Conservation (phyloP, 768 basidiomycete genomes). For the Tylopilus felleus region DNA sequence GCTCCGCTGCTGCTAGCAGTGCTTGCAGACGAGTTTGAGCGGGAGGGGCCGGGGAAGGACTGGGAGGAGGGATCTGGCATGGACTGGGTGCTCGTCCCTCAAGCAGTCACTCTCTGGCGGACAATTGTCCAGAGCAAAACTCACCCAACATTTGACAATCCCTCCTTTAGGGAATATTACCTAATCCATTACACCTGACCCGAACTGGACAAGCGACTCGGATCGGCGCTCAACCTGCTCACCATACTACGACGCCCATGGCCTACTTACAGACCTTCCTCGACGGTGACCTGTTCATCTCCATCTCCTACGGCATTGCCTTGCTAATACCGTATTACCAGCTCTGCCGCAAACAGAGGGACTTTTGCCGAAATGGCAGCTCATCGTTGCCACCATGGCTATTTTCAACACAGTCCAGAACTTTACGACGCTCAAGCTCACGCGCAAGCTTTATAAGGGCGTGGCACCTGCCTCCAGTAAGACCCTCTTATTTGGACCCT, state of each 20-base stretch:
- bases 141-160: slow-evolving; percentile 2
- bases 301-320: background rate
- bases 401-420: slow-evolving; percentile 87
- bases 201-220: slow-evolving; percentile 7
- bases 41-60: slow-evolving; percentile 30
- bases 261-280: slow-evolving; percentile 15
- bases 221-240: slow-evolving; percentile 15
- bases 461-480: slow-evolving; percentile 40
- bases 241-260: slow-evolving; percentile 4
- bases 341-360: slow-evolving; percentile 67
- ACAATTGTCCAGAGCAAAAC: slow-evolving; percentile 21
- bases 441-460: slow-evolving; percentile 68
- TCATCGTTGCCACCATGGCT: slow-evolving; percentile 72
- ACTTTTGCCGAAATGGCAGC: slow-evolving; percentile 83
- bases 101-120: slow-evolving; percentile 10
- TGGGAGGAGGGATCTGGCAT: slow-evolving; percentile 32
- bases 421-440: slow-evolving; percentile 72
- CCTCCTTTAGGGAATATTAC: slow-evolving; percentile 26
- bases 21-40: slow-evolving; percentile 34
- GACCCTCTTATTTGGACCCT: background rate
- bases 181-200: slow-evolving; percentile 17
- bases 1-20: slow-evolving; percentile 47
- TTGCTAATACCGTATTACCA: slow-evolving; percentile 22
- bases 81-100: slow-evolving; percentile 26
- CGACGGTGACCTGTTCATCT: slow-evolving; percentile 14